Conservation (phyloP, 2,329 filamentous ascomycete species). For the Beauveria sp. region DNA sequence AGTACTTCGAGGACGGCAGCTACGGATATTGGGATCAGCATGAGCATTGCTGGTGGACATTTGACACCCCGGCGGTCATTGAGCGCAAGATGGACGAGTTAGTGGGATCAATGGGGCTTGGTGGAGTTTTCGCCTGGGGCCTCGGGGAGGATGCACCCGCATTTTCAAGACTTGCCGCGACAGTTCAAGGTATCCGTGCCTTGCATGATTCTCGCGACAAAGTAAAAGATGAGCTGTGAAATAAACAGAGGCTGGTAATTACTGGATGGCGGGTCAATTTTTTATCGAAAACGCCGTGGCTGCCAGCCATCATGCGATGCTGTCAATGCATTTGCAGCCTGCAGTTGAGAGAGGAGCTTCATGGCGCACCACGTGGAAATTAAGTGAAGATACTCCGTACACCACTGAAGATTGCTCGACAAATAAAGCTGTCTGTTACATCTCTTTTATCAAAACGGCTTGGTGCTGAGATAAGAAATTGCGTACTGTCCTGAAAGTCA, state of each 20-base stretch:
- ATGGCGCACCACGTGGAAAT: background rate
- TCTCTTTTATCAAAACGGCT: background rate
- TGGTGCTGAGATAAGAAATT: background rate
- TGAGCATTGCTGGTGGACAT: constrained; percentile 63
- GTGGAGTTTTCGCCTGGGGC: constrained; percentile 70
- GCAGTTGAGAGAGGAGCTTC: no score
- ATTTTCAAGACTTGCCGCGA: constrained; percentile 34
- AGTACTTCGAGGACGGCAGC: constrained; percentile 52
- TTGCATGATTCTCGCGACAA: constrained; percentile 9
- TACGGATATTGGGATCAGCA: constrained; percentile 60
- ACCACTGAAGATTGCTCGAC: background rate
- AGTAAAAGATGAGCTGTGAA: constrained; percentile 23
- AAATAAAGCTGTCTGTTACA: background rate
- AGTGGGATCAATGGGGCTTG: constrained; percentile 46
- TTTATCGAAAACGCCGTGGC: background rate
- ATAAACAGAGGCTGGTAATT: background rate
- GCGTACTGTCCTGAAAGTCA: background rate
- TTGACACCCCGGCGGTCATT: constrained; percentile 58
- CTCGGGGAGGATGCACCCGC: constrained; percentile 56
- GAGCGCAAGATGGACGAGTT: constrained; percentile 53
- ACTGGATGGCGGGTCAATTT: background rate
- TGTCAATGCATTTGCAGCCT: no score
- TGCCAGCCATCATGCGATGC: background rate
- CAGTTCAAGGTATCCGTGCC: constrained; percentile 18
- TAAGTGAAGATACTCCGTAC: background rate